Base-by-base conservation (phyloP, 108 stramenopile species). In the Mayamaea pseudoterrestris region DNA sequence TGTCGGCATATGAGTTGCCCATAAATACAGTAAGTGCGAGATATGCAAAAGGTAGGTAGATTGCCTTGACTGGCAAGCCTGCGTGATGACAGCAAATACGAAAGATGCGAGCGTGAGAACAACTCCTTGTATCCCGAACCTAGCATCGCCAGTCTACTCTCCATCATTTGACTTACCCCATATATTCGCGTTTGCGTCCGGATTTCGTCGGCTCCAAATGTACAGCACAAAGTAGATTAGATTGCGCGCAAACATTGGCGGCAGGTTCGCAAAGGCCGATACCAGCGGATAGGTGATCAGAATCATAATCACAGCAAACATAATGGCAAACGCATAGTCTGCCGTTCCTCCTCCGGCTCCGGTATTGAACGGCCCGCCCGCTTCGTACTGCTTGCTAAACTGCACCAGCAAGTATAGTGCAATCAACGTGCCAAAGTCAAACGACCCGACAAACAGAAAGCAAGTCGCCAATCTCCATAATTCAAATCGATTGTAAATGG, bases 1-100 rank as follows among this genome's bases (percentile, higher is more conserved):
- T 29, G 55, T 78, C 74, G 30, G 63, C 37, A 30, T 66, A 80
- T 7, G 69, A 30, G 17, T 59, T 57, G 30, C 92, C 92, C 67
- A 80, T 80, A 29, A 82, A 55, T 6, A 93, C 58, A 23, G 68
- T 80, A 34, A 93, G 31, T 5, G 52, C 81, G 53, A 85, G 42
- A 36, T 84, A 71, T 1, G 78, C 92, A 65, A 88, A 93, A 5
- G 92, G 92, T 26, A 93, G 57, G 47, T 80, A 71, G 13, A 74
- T 68, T n/a, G 69, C 92, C 53, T 76, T 53, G 35, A 93, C 48
- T 31, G 80, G 80, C 35, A 93, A 56, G 22, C n/a, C n/a, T n/a
- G n/a, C n/a, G n/a, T n/a, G n/a, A n/a, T n/a, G n/a, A n/a, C n/a
- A n/a, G n/a, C n/a, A n/a, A n/a, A n/a, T n/a, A n/a, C n/a, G n/a